Evolutionary conservation across 192 early-diverging fungal genomes (phyloP), one percentile per base, ranked within the genome.

Genomic region (Backusella parvicylindrica): DNA sequence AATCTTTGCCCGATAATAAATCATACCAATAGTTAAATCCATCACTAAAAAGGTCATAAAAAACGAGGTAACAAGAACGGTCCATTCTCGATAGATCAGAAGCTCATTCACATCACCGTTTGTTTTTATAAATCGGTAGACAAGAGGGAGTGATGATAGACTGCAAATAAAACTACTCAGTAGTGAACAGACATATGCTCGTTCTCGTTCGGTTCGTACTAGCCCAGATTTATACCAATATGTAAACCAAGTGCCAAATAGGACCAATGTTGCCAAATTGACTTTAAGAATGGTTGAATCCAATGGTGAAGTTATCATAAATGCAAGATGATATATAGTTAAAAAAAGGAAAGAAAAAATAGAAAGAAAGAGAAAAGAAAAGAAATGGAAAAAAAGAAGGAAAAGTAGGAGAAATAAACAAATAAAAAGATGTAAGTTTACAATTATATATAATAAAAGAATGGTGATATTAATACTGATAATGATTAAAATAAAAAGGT

Each of bases 1-100:
- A 36, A 92, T 90, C 7, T 83, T 82, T 11, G 83, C 78, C 13
- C 81, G 83, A 75, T 92, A 91, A 70, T 80, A 86, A 21, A 85
- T 11, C 9, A 72, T n/a, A 6, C 90, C 90, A 13, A 92, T 71
- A 1, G 63, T 63, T 7, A 92, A 75, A 77, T 92, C 90, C 68
- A 81, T 74, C n/a, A 87, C 30, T 9, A 87, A 71, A 60, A 90
- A 92, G 7, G 83, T 74, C 40, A 83, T 72, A 23, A 92, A 92
- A 63, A 90, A 81, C 4, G 82, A 83, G 7, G 86, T 70, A 0
- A 89, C 70, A 21, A 40, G 66, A 16, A 83, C 80, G 0, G 86
- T 74, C 70, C 78, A 75, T 23, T 76, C 56, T 6, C 82, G 47
- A 28, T 82, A 70, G 11, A 43, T 31, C 43, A 74, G 8, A 9